These are phyloP conservation scores for Umbelopsis sp. DNA, from an alignment of 192 early-diverging fungal species.

Conservation along the genomic window DNA sequence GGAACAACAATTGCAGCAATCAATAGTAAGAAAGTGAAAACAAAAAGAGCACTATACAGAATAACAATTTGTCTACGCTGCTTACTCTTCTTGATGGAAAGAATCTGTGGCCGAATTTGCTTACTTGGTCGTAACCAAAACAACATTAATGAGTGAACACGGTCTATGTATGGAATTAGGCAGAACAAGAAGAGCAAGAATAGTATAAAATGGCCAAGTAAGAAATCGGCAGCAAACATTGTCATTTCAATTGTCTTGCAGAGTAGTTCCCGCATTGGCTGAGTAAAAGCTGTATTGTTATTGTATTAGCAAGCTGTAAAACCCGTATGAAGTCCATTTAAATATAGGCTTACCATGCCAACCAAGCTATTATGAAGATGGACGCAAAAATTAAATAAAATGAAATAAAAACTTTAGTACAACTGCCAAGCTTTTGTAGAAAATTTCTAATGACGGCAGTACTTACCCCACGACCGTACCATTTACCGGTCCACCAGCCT, in stretches of 20 bases:
- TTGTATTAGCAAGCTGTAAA: no score
- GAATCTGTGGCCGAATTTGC: conserved; percentile 72
- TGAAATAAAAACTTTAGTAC: not conserved
- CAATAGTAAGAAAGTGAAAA: conserved; percentile 59
- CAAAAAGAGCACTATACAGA: conserved; percentile 65
- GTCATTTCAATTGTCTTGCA: conserved; percentile 85
- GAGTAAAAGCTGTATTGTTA: conserved; percentile 49
- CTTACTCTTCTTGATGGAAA: conserved; percentile 64
- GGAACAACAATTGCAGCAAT: conserved; percentile 65
- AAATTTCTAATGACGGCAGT: not conserved
- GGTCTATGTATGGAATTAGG: conserved; percentile 70
- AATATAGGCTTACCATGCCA: conserved; percentile 8
- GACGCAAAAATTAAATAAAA: not conserved
- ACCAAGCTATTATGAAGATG: conserved; percentile 22
- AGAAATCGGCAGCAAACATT: conserved; percentile 75
- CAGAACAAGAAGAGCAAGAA: conserved; percentile 72
- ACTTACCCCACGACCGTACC: conserved; percentile 68
- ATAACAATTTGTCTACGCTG: conserved; percentile 63
- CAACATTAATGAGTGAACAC: conserved; percentile 76
- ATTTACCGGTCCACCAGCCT: conserved; percentile 87
- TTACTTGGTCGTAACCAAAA: conserved; percentile 79
- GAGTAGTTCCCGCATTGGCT: conserved; percentile 74
- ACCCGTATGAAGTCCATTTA: no score
- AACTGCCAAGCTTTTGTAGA: not conserved
- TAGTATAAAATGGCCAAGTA: conserved; percentile 75